A percentile compares a stretch with the other conserved stretches of the same genome.
These are phyloP conservation scores for Aphanomyces invadans DNA, from an alignment of 352 stramenopile genomes.

Conservation along the genomic window DNA sequence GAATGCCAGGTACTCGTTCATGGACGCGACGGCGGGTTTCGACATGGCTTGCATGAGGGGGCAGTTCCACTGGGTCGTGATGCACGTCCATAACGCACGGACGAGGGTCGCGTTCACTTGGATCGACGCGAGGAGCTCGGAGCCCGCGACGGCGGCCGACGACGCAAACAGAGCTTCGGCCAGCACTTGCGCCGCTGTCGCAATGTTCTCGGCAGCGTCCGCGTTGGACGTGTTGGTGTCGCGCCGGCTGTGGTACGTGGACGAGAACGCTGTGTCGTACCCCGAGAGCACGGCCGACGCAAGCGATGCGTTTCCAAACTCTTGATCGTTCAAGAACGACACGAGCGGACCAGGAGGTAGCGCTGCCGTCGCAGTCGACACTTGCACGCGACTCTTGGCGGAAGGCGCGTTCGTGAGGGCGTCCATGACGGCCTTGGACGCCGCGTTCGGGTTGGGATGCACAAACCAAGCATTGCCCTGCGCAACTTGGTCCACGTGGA, in stretches of 20 bases:
- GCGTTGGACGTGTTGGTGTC: slow-evolving; percentile 41
- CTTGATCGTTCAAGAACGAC: slow-evolving; percentile 64
- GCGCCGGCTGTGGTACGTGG: slow-evolving; percentile 57
- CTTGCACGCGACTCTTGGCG: slow-evolving; percentile 1
- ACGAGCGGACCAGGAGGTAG: slow-evolving; percentile 57
- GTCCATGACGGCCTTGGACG: slow-evolving; percentile 36
- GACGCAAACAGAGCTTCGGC: slow-evolving; percentile 62
- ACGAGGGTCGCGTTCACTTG: slow-evolving; percentile 53
- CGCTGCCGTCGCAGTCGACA: slow-evolving; percentile 17
- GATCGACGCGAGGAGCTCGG: slow-evolving; percentile 28
- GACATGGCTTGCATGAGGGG: slow-evolving; percentile 62
- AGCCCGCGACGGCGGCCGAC: slow-evolving; percentile 35
- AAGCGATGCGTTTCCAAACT: slow-evolving; percentile 54
- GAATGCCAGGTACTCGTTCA: slow-evolving; percentile 60
- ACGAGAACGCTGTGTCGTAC: slow-evolving; percentile 50
- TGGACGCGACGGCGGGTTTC: slow-evolving; percentile 44
- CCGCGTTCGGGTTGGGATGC: slow-evolving; percentile 42
- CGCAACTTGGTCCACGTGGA: slow-evolving; percentile 74
- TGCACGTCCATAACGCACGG: slow-evolving; percentile 43
- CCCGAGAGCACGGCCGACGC: slow-evolving; percentile 58
- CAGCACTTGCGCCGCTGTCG: slow-evolving; percentile 57
- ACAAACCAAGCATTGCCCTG: slow-evolving; percentile 53
- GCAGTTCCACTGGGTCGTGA: slow-evolving; percentile 62
- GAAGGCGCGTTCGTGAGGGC: slow-evolving; percentile 45
- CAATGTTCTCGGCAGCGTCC: slow-evolving; percentile 41